Conservation (phyloP, 2,329 filamentous ascomycete species). For the Colletotrichum sp. region DNA sequence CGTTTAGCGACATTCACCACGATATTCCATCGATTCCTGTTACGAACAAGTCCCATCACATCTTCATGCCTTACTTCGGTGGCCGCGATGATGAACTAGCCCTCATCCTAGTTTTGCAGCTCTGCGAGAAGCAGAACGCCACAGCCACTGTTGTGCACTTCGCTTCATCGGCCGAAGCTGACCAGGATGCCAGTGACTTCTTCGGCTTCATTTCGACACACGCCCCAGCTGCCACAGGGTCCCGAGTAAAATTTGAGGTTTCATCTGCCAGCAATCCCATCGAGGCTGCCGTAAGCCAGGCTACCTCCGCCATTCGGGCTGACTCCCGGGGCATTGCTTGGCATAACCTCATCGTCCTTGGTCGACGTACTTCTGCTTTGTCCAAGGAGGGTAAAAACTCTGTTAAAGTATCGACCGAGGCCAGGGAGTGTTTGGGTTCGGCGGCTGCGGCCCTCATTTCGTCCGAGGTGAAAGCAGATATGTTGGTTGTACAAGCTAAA, state of each 20-base stretch:
- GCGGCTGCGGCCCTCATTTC: slow-evolving; percentile 21
- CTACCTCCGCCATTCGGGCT: slow-evolving; percentile 4
- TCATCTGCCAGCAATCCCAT: background rate
- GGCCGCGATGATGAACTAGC: slow-evolving; percentile 82
- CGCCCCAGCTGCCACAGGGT: slow-evolving; percentile 22
- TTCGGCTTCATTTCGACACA: slow-evolving; percentile 32
- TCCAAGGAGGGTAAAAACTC: background rate
- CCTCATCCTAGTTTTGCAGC: slow-evolving; percentile 80
- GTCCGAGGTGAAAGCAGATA: slow-evolving; percentile 29
- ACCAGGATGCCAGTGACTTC: slow-evolving; percentile 11
- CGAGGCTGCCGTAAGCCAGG: slow-evolving; percentile 11
- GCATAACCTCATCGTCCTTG: slow-evolving; percentile 29
- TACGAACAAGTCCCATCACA: slow-evolving; percentile 75
- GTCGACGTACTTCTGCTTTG: slow-evolving; percentile 27
- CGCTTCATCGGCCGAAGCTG: slow-evolving; percentile 25
- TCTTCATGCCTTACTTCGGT: slow-evolving; percentile 89
- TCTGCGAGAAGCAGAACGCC: slow-evolving; percentile 79
- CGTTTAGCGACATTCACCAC: slow-evolving; percentile 60
- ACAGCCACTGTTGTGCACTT: slow-evolving; percentile 74
- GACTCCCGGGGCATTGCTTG: slow-evolving; percentile 13
- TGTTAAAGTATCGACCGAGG: slow-evolving; percentile 25
- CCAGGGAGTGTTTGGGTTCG: slow-evolving; percentile 28
- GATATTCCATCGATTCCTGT: slow-evolving; percentile 59
- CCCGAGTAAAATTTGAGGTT: slow-evolving; percentile 26
- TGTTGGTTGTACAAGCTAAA: slow-evolving; percentile 28